These are phyloP conservation scores for Vicia sativa DNA, from an alignment of 306 rosid genomes.

Conservation along the genomic window DNA sequence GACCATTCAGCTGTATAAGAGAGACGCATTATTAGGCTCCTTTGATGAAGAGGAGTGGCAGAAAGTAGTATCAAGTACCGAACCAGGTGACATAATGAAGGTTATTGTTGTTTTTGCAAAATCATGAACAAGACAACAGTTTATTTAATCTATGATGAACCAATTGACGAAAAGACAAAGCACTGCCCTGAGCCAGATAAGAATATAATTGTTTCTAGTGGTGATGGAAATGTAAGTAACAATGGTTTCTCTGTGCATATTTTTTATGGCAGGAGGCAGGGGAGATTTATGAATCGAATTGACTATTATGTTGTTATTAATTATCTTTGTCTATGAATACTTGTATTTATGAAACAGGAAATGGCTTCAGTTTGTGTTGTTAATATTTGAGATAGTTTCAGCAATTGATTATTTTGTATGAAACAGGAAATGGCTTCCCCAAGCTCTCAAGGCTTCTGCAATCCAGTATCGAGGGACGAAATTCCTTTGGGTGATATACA, in stretches of 20 bases:
- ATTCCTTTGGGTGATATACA: background rate
- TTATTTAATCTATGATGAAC: slow-evolving; percentile 15
- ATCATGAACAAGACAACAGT: background rate
- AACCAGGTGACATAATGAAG: background rate
- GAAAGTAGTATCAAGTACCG: slow-evolving; percentile 8
- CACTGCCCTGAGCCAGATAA: background rate
- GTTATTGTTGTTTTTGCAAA: background rate
- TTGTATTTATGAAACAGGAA: background rate
- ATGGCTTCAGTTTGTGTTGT: background rate
- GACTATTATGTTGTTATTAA: background rate
- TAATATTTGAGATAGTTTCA: background rate
- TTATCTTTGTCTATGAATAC: too few species aligned
- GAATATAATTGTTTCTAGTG: background rate
- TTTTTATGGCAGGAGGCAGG: too few species aligned
- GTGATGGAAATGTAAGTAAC: slow-evolving; percentile 9
- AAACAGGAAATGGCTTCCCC: background rate
- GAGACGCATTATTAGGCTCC: background rate
- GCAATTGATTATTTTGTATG: background rate
- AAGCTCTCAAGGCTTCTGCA: background rate
- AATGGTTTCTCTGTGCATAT: too few species aligned
- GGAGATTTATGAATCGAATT: too few species aligned
- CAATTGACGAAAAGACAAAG: background rate
- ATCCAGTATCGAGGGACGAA: background rate
- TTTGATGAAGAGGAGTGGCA: slow-evolving; percentile 10
- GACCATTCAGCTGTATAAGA: background rate